Conservation (phyloP, 2,329 filamentous ascomycete genomes). For the Pseudogymnoascus sp. region DNA sequence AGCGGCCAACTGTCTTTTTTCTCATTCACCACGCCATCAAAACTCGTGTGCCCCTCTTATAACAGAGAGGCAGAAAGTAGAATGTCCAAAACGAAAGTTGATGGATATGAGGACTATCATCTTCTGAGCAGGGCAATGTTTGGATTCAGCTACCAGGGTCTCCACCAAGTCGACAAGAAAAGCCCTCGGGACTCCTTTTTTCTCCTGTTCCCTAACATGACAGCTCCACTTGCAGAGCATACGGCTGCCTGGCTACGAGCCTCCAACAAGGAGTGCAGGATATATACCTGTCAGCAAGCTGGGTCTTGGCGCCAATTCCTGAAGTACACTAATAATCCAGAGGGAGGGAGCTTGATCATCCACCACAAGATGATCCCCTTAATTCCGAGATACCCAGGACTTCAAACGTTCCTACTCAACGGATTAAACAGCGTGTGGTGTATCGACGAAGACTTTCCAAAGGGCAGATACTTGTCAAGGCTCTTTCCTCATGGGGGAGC, state of each 20-base stretch:
- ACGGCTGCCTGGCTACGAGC: conserved; percentile 39
- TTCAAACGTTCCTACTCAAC: conserved; percentile 10
- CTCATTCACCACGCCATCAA: not conserved
- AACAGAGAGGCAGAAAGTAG: not conserved
- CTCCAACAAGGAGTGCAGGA: conserved; percentile 33
- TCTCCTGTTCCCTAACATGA: conserved; percentile 40
- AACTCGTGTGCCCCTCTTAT: not conserved
- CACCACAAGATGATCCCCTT: conserved; percentile 20
- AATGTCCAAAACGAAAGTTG: not conserved
- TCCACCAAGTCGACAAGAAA: conserved; percentile 15
- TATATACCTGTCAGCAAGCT: conserved; percentile 34
- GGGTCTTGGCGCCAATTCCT: conserved; percentile 43
- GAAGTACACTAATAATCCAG: conserved; percentile 17
- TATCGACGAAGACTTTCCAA: conserved; percentile 18
- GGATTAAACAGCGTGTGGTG: conserved; percentile 20
- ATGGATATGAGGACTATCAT: not conserved
- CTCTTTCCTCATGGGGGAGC: conserved; percentile 39
- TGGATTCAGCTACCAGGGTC: conserved; percentile 16
- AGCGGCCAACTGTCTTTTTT: not conserved
- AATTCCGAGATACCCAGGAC: conserved; percentile 18
- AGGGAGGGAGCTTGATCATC: conserved; percentile 21
- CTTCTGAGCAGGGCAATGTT: conserved; percentile 18
- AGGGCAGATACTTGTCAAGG: conserved; percentile 30
- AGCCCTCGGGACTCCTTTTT: conserved; percentile 33
- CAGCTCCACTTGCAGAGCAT: conserved; percentile 29